Evolutionary conservation across 768 basidiomycete genomes (phyloP).

Genomic region (Dioszegia aurantiaca): DNA sequence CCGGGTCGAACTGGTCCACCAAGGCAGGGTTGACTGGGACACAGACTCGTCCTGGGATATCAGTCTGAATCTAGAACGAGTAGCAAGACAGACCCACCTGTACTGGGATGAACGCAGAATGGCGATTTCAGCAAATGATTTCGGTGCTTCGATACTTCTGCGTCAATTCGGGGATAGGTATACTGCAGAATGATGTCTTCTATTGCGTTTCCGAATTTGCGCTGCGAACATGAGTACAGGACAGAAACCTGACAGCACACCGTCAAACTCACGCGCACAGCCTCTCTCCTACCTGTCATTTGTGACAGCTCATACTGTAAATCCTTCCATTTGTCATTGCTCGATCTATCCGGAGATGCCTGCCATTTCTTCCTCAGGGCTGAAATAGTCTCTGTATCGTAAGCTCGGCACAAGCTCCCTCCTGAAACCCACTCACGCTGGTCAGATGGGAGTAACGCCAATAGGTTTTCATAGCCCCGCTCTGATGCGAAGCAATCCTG

Average conservation of each 20-base stretch:
- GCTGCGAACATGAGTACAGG: too few relatives aligned
- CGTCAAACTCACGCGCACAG: constrained; percentile 21
- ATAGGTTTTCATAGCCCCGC: constrained; percentile 69
- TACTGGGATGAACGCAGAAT: constrained; percentile 94
- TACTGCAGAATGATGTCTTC: constrained; percentile 90
- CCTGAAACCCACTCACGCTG: constrained; percentile 52
- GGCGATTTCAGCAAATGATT: constrained; percentile 98
- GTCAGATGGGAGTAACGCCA: constrained; percentile 69
- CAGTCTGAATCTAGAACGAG: neutral
- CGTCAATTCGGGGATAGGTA: constrained; percentile 92
- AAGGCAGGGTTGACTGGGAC: constrained; percentile 78
- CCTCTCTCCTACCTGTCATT: constrained; percentile 15
- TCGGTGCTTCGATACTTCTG: constrained; percentile 93
- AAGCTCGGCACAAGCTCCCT: constrained; percentile 1
- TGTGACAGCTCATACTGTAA: constrained; percentile 48
- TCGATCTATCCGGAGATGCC: constrained; percentile 58
- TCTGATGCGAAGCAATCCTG: constrained; percentile 76
- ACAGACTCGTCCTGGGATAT: constrained; percentile 70
- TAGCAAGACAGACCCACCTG: constrained; percentile 52
- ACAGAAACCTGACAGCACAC: too few relatives aligned
- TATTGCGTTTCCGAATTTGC: constrained; percentile 57
- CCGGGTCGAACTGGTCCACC: constrained; percentile 80
- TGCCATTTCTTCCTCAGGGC: constrained; percentile 64
- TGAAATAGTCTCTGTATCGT: constrained; percentile 53
- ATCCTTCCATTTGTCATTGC: constrained; percentile 72